Evolutionary conservation across 2,329 filamentous ascomycete species (phyloP).

Genomic region (Pseudogymnoascus destructans): DNA sequence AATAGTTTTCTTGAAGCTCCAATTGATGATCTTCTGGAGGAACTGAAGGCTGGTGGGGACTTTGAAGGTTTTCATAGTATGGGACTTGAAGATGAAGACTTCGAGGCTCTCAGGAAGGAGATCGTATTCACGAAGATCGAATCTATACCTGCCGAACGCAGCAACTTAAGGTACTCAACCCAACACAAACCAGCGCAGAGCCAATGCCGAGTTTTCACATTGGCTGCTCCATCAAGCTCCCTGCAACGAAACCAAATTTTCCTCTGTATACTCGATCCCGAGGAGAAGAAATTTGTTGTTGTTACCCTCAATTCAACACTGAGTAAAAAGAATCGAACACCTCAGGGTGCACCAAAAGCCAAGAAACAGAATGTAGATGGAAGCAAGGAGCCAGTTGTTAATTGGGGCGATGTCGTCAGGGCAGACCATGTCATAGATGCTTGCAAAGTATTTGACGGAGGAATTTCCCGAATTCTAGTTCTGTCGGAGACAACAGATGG

Average conservation of each 20-base stretch:
- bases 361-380: constrained; percentile 16
- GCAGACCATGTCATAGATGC: constrained; percentile 59
- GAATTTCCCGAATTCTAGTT: constrained; percentile 54
- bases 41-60: constrained; percentile 46
- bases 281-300: constrained; percentile 54
- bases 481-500: constrained; percentile 53
- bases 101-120: constrained; percentile 59
- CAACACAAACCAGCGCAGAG: constrained; percentile 38
- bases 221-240: constrained; percentile 46
- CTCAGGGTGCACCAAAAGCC: constrained; percentile 10
- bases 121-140: constrained; percentile 60
- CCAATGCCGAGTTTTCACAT: constrained; percentile 53
- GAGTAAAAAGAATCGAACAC: constrained; percentile 11
- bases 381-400: constrained; percentile 16
- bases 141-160: constrained; percentile 48
- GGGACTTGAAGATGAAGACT: constrained; percentile 58
- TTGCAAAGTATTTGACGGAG: constrained; percentile 55
- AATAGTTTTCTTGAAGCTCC: constrained; percentile 56
- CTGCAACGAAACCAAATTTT: constrained; percentile 42
- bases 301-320: constrained; percentile 45
- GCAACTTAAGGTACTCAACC: constrained; percentile 46
- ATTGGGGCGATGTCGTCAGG: constrained; percentile 25
- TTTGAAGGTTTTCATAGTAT: constrained; percentile 59
- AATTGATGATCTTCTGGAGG: constrained; percentile 56
- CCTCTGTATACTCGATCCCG: constrained; percentile 56